Conservation (phyloP, 768 basidiomycete species). For the Psilocybe azurescens region DNA sequence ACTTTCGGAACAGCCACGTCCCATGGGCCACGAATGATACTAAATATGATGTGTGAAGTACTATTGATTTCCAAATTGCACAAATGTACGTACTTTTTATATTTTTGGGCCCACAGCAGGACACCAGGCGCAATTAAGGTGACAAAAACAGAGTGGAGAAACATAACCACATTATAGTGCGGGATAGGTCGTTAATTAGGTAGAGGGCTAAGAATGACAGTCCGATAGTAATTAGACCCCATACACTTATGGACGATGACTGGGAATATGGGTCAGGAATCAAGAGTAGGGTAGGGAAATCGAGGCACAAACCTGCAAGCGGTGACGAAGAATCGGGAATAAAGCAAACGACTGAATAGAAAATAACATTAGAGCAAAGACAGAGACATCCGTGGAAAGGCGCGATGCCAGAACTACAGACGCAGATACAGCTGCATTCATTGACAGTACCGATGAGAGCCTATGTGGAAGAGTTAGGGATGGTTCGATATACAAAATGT, state of each 20-base stretch:
- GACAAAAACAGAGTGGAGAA: conserved; percentile 52
- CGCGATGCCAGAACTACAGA: conserved; percentile 94
- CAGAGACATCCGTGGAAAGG: conserved; percentile 79
- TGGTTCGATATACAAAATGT: conserved; percentile 11
- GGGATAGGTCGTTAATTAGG: conserved; percentile 60
- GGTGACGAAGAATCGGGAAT: conserved; percentile 79
- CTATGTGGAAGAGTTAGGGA: conserved; percentile 40
- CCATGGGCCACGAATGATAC: conserved; percentile 91
- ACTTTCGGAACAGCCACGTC: conserved; percentile 83
- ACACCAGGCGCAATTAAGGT: conserved; percentile 77
- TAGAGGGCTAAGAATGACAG: conserved; percentile 55
- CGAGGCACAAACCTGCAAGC: conserved; percentile 58
- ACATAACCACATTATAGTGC: conserved; percentile 58
- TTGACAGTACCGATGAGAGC: conserved; percentile 82
- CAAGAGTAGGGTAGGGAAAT: conserved; percentile 17
- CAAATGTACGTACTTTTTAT: conserved; percentile 72
- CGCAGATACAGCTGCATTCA: conserved; percentile 91
- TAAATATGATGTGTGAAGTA: conserved; percentile 34
- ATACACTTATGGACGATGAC: conserved; percentile 52
- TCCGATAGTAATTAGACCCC: conserved; percentile 55
- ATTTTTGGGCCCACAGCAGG: conserved; percentile 84
- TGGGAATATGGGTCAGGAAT: conserved; percentile 31
- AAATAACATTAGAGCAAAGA: conserved; percentile 88
- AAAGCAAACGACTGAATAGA: conserved; percentile 85
- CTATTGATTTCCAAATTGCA: conserved; percentile 11